A percentile compares a stretch with the other conserved stretches of the same genome.
Evolutionary conservation across 352 stramenopile species (phyloP).

Genomic region (Pythium brachiatum): DNA sequence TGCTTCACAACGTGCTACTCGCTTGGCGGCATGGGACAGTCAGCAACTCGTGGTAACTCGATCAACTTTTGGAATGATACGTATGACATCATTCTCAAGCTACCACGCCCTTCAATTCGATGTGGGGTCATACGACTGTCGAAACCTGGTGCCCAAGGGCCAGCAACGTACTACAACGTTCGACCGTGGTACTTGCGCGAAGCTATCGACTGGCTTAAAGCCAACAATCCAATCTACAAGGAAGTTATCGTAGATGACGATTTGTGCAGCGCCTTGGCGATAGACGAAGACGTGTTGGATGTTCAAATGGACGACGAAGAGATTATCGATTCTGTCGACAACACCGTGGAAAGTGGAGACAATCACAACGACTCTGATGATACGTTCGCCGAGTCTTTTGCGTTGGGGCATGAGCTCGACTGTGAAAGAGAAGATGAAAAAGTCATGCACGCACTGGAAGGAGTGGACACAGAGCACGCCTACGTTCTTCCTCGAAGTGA

Average conservation of each 20-base stretch:
- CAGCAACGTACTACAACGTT: neutral
- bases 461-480: neutral
- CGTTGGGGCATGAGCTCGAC: neutral
- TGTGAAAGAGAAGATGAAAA: neutral
- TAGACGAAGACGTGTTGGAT: neutral
- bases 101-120: neutral
- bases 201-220: conserved; percentile 2
- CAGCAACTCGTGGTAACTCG: conserved; percentile 6
- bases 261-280: neutral
- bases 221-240: conserved; percentile 9
- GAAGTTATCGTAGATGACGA: conserved; percentile 1
- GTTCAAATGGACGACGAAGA: neutral
- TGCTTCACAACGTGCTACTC: conserved; percentile 11
- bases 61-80: conserved; percentile 18
- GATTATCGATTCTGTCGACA: neutral
- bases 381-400: neutral
- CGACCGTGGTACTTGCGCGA: conserved; percentile 4
- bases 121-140: conserved; percentile 11
- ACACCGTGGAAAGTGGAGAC: neutral
- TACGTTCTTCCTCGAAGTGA: neutral
- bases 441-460: neutral
- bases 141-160: neutral
- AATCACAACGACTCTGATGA: neutral
- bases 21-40: neutral
- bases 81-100: conserved; percentile 4